These are phyloP conservation scores for Gardenia jasminoides DNA, from an alignment of 257 asterid genomes.

Conservation along the genomic window DNA sequence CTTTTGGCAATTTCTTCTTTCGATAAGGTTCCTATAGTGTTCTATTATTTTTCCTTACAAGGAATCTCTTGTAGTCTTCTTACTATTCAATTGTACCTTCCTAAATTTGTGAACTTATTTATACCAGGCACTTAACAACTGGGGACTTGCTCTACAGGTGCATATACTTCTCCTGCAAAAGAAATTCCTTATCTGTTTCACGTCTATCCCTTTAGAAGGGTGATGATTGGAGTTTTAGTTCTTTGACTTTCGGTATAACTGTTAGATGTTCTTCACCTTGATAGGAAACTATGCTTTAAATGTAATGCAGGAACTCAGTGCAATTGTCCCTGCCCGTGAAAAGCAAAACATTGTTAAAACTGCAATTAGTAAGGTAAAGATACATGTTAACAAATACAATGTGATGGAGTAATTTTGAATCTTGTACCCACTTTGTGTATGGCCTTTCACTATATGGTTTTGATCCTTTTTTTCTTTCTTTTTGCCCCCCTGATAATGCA, in stretches of 20 bases:
- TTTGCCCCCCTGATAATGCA: conserved; percentile 35
- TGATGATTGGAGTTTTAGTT: conserved; percentile 4
- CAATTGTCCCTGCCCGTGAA: conserved; percentile 98
- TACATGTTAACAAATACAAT: neutral
- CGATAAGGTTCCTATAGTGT: neutral
- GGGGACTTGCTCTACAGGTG: conserved; percentile 99
- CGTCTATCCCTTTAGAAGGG: conserved; percentile 19
- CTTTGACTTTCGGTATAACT: conserved; percentile 9
- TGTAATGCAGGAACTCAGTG: conserved; percentile 88
- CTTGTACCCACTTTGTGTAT: neutral
- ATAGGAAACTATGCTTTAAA: conserved; percentile 11
- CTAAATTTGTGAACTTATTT: conserved; percentile 31
- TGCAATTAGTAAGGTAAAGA: conserved; percentile 85
- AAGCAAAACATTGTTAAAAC: conserved; percentile 86
- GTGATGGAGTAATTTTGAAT: neutral
- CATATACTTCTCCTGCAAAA: conserved; percentile 17
- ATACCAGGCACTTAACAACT: conserved; percentile 93
- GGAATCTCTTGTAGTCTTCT: neutral
- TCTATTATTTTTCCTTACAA: neutral
- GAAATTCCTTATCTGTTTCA: neutral
- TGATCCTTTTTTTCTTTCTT: neutral
- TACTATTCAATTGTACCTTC: conserved; percentile 14
- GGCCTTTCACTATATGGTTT: conserved; percentile 13
- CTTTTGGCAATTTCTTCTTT: conserved; percentile 1
- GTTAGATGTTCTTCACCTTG: conserved; percentile 1